Conservation (phyloP, 2,329 filamentous ascomycete genomes). For the Tolypocladium tundrense region DNA sequence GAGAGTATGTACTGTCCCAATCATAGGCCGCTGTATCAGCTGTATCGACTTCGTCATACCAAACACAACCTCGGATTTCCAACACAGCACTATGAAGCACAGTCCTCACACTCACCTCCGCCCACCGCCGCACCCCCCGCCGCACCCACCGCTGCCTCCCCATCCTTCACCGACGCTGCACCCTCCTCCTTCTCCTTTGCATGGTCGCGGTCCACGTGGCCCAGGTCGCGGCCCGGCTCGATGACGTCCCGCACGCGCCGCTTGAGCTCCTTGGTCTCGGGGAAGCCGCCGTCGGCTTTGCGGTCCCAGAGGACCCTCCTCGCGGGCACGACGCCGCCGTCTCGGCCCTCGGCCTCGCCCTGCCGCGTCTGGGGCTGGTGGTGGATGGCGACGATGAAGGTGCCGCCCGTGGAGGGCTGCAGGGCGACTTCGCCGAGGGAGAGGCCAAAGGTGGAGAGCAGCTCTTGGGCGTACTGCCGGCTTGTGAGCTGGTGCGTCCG, state of each 20-base stretch:
- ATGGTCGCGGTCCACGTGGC: constrained; percentile 62
- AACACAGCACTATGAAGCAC: constrained; percentile 1
- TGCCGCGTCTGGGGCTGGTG: neutral
- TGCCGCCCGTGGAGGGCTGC: constrained; percentile 73
- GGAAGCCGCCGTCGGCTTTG: constrained; percentile 79
- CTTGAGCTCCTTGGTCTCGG: constrained; percentile 88
- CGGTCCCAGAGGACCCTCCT: constrained; percentile 71
- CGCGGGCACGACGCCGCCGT: neutral
- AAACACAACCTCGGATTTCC: neutral
- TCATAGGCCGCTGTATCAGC: too few relatives aligned
- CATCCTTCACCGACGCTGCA: constrained; percentile 1
- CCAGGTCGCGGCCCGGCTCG: constrained; percentile 66
- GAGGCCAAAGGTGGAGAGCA: constrained; percentile 84
- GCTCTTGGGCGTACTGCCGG: constrained; percentile 77
- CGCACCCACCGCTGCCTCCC: neutral
- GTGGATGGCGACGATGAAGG: constrained; percentile 64
- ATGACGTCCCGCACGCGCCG: constrained; percentile 72
- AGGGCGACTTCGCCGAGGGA: constrained; percentile 80
- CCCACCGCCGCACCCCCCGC: neutral
- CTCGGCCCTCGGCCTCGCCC: neutral
- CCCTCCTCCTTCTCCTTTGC: constrained; percentile 3
- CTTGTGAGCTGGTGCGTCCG: neutral
- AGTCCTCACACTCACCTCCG: constrained; percentile 15
- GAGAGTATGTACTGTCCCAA: neutral
- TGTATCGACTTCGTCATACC: too few relatives aligned